A percentile compares a stretch with the other conserved stretches of the same genome.
phyloP scores from a whole-genome alignment of 305 asterid species.

The Ilex paraguariensis region DNA sequence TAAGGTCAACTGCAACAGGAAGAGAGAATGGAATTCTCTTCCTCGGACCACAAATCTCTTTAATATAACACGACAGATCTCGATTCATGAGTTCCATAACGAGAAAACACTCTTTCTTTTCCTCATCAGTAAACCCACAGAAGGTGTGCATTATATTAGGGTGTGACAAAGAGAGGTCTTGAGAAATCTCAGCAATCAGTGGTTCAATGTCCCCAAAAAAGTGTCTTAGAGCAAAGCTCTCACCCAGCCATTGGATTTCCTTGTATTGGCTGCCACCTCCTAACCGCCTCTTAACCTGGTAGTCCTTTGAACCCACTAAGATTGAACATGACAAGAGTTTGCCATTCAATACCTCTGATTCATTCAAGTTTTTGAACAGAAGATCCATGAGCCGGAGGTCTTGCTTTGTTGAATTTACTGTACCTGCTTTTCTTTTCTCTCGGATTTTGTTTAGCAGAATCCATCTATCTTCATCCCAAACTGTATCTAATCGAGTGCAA shows the following conservation, averaged over 20 bases:
- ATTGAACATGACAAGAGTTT: constrained; percentile 41
- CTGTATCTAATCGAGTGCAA: constrained; percentile 42
- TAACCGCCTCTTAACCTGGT: constrained; percentile 60
- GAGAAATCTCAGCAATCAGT: constrained; percentile 35
- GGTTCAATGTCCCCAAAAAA: constrained; percentile 48
- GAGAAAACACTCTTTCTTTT: constrained; percentile 59
- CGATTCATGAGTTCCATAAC: constrained; percentile 75
- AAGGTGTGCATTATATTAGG: constrained; percentile 62
- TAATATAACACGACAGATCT: constrained; percentile 58
- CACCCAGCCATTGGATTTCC: constrained; percentile 94
- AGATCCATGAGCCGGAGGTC: constrained; percentile 50
- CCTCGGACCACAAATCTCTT: constrained; percentile 59
- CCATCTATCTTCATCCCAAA: constrained; percentile 70
- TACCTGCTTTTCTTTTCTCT: constrained; percentile 33
- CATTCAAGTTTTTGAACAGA: constrained; percentile 46
- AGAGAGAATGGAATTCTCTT: constrained; percentile 68
- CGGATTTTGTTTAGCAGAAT: constrained; percentile 40
- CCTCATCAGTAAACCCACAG: constrained; percentile 72
- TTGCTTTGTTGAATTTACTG: constrained; percentile 35
- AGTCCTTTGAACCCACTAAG: constrained; percentile 59
- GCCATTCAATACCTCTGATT: constrained; percentile 15
- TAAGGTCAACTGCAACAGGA: constrained; percentile 58
- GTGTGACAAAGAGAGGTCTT: constrained; percentile 56
- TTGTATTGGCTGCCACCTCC: constrained; percentile 66
- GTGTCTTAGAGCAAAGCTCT: constrained; percentile 71